Conservation (phyloP, 1,284 basidiomycete species). For the Uromyces viciae-fabae region DNA sequence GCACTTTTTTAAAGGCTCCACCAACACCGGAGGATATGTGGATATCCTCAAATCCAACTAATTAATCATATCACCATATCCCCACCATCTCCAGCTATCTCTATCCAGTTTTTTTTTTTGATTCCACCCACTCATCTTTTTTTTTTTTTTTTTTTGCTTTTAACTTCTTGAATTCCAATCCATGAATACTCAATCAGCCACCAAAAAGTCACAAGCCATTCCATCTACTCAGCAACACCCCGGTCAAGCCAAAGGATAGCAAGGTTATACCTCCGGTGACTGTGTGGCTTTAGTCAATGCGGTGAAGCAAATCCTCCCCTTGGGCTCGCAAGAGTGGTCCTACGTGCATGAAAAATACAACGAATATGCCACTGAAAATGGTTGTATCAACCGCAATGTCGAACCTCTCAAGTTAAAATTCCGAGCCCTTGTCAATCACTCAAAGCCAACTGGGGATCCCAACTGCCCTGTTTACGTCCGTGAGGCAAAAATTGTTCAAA, state of each 20-base stretch:
- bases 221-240: too few relatives aligned
- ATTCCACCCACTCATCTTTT: too few relatives aligned
- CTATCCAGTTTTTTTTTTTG: too few relatives aligned
- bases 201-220: too few relatives aligned
- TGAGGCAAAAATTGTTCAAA: not conserved
- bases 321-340: not conserved
- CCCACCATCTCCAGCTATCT: too few relatives aligned
- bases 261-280: not conserved
- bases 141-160: too few relatives aligned
- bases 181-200: too few relatives aligned
- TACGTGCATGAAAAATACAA: not conserved
- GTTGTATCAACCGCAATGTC: not conserved
- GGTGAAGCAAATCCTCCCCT: not conserved
- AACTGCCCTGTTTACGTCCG: not conserved
- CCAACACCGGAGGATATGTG: too few relatives aligned
- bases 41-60: too few relatives aligned
- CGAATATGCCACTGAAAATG: not conserved
- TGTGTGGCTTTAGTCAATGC: not conserved
- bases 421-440: not conserved
- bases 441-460: conserved; percentile 1
- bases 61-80: too few relatives aligned
- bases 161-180: too few relatives aligned
- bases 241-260: not conserved
- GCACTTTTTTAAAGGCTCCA: too few relatives aligned
- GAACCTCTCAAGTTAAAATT: not conserved